A percentile compares a stretch with the other conserved stretches of the same genome.
Evolutionary conservation across 257 asterid genomes (phyloP).

Genomic region (Schizonepeta tenuifolia): DNA sequence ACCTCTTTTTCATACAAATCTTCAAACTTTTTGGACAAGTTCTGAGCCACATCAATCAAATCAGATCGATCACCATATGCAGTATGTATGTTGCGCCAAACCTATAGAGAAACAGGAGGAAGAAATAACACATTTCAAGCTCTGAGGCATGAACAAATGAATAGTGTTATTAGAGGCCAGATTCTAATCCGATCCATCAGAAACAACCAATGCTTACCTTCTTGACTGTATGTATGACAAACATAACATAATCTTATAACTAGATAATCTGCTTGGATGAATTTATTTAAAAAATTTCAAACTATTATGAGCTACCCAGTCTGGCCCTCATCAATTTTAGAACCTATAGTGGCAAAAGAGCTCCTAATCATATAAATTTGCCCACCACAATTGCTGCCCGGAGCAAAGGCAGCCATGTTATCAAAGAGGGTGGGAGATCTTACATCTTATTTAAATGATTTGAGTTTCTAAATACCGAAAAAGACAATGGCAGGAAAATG

Average conservation of each 20-base stretch:
- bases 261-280: neutral
- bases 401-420: neutral
- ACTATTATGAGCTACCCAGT: neutral
- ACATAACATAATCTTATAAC: neutral
- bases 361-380: neutral
- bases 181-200: constrained; percentile 17
- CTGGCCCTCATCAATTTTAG: constrained; percentile 1
- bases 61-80: constrained; percentile 75
- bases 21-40: constrained; percentile 69
- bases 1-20: constrained; percentile 82
- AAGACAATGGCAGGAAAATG: constrained; percentile 5
- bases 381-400: neutral
- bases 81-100: constrained; percentile 72
- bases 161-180: neutral
- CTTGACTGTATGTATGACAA: neutral
- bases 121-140: constrained; percentile 29
- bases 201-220: neutral
- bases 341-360: constrained; percentile 1
- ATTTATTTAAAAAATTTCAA: constrained; percentile 6
- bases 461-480: neutral
- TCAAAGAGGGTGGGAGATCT: neutral
- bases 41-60: constrained; percentile 66
- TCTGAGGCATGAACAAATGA: neutral
- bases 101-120: constrained; percentile 48
- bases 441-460: neutral